Conservation (phyloP, 163 green algal genomes). For the Prototheca wickerhamii region DNA sequence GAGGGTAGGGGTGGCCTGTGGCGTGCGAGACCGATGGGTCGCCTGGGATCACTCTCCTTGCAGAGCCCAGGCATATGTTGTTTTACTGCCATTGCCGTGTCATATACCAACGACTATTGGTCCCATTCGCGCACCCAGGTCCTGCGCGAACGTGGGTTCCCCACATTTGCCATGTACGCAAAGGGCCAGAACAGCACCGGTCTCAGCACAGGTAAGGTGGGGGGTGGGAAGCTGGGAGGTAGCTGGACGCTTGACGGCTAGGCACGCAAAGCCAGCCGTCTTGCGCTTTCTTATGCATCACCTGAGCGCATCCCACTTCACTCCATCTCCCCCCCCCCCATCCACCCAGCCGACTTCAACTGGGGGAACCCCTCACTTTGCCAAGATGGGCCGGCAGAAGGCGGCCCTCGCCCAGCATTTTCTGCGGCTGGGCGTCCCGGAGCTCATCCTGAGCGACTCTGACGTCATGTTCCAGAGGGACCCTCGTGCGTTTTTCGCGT, state of each 20-base stretch:
- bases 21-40: no score
- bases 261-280: no score
- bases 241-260: constrained; percentile 11
- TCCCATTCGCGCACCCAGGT: neutral
- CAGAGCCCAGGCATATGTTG: no score
- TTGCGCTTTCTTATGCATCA: no score
- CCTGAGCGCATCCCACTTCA: no score
- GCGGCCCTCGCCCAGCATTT: constrained; percentile 49
- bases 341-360: constrained; percentile 28
- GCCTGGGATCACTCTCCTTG: no score
- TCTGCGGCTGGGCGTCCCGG: constrained; percentile 45
- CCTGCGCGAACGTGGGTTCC: constrained; percentile 32
- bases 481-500: constrained; percentile 48
- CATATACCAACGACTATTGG: neutral
- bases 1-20: neutral
- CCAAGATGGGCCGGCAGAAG: constrained; percentile 72
- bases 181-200: constrained; percentile 9
- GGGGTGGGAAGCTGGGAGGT: no score
- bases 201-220: no score
- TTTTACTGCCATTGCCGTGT: no score
- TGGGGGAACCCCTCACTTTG: constrained; percentile 58
- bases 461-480: constrained; percentile 61
- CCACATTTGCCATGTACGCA: constrained; percentile 55
- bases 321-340: no score
- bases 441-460: constrained; percentile 65